Base-by-base conservation (phyloP, 176 grass and related monocot genomes). In the Calamus simplicifolius region DNA sequence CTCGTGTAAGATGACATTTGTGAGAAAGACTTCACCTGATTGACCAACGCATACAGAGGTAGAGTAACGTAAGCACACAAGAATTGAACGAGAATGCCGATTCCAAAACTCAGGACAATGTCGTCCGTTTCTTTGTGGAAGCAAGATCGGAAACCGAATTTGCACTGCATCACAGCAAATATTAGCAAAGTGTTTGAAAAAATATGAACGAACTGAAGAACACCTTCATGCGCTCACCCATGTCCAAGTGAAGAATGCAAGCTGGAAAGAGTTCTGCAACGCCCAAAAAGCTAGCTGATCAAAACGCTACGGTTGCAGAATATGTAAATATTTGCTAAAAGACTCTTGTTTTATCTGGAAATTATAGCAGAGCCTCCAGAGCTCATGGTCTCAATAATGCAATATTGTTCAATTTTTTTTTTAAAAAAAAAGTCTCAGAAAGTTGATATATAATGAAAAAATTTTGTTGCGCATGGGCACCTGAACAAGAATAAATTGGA, bases 241-340 rank as follows among this genome's bases (percentile, higher is more conserved):
- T 53, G 49, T 5, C 63, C 63, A 67, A 13, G 63, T 6, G 63
- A 54, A 67, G 63, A 67, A 67, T 13, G 63, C 49, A 14, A 67
- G 63, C 63, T 67, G 50, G 29, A 67, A 67, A 16, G 63, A 53
- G 25, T 67, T 67, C 63, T 67, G 63, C 17, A 54, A 67, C n/a
- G 26, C 27, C n/a, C 25, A 67, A 15, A 52, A 27, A 6, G 17
- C 14, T 5, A 3, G 30, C 50, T 53, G 15, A 54, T 18, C 17
- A 29, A 4, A 51, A 26, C 23, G 3, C 6, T 13, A 2, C 10
- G 1, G 35, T 43, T 43, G 35, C 35, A 43, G 7, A 43, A 43
- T 43, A 43, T 27, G 18, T 48, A 62, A 43, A 43, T 43, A 43
- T 43, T 12, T 43, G 35, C 35, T 12, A 12, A 13, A 43, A 3